These are phyloP conservation scores for Cornus florida DNA, from an alignment of 148 eudicot species.

Conservation along the genomic window DNA sequence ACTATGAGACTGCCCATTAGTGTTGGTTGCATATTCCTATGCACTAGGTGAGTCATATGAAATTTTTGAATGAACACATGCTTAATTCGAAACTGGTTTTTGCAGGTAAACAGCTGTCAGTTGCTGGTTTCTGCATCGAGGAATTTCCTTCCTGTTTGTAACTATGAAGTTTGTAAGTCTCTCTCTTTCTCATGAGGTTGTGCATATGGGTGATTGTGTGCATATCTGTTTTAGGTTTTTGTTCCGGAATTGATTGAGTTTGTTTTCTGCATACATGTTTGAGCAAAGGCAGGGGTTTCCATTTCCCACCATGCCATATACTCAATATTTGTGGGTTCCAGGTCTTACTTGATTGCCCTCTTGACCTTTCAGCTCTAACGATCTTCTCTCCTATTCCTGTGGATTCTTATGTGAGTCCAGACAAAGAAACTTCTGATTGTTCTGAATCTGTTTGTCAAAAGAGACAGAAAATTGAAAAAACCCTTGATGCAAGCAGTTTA, in stretches of 20 bases:
- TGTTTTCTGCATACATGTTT: slow-evolving; percentile 68
- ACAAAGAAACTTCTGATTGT: slow-evolving; percentile 24
- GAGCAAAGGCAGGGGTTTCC: slow-evolving; percentile 63
- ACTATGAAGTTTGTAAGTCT: slow-evolving; percentile 26
- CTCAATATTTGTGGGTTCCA: slow-evolving; percentile 58
- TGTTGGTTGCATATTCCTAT: background rate
- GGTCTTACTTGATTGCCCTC: slow-evolving; percentile 75
- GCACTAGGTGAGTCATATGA: background rate
- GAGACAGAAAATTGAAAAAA: slow-evolving; percentile 38
- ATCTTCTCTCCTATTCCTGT: slow-evolving; percentile 62
- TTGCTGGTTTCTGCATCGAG: background rate
- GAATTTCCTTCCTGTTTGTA: background rate
- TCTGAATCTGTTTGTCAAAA: slow-evolving; percentile 20
- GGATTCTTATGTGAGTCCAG: slow-evolving; percentile 18
- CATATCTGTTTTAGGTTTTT: background rate
- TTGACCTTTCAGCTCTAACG: slow-evolving; percentile 73
- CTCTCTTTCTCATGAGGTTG: slow-evolving; percentile 14
- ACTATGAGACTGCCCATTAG: background rate
- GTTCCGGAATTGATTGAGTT: background rate
- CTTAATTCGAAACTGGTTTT: slow-evolving; percentile 1
- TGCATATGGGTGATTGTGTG: background rate
- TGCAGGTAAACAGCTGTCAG: slow-evolving; percentile 8
- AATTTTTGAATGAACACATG: background rate
- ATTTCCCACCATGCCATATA: slow-evolving; percentile 77
- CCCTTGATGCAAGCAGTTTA: slow-evolving; percentile 38